Evolutionary conservation across 2,329 filamentous ascomycete species (phyloP).

Genomic region (Decorospora gaudefroyi): DNA sequence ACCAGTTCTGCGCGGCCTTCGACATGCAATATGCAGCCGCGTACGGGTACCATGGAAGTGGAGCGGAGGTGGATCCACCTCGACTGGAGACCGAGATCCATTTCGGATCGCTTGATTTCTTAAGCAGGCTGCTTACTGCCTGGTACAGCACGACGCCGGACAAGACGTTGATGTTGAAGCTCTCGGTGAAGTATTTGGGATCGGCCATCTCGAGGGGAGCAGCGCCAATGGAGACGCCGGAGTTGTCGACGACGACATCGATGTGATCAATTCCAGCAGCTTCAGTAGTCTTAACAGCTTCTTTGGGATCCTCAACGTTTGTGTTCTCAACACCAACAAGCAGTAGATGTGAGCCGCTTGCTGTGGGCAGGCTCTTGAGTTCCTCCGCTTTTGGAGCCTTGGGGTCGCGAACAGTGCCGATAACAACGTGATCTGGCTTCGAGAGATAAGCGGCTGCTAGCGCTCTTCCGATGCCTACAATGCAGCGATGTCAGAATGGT

Average conservation of each 20-base stretch:
- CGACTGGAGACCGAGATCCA: constrained; percentile 22
- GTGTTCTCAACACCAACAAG: constrained; percentile 24
- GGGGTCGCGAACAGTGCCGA: constrained; percentile 22
- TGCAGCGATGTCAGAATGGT: too few species aligned
- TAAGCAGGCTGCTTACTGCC: constrained; percentile 47
- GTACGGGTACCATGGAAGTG: constrained; percentile 3
- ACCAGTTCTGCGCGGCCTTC: constrained; percentile 7
- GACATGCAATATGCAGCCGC: constrained; percentile 5
- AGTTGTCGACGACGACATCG: constrained; percentile 60
- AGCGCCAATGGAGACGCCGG: constrained; percentile 45
- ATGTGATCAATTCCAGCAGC: constrained; percentile 48
- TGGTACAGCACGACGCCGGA: constrained; percentile 40
- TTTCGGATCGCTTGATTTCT: constrained; percentile 21
- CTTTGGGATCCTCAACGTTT: constrained; percentile 6
- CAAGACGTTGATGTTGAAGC: constrained; percentile 51
- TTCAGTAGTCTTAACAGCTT: constrained; percentile 14
- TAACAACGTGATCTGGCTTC: constrained; percentile 22
- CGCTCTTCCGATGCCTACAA: constrained; percentile 22
- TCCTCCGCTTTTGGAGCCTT: neutral
- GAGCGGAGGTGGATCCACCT: constrained; percentile 9
- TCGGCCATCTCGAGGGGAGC: neutral
- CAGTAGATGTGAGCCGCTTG: constrained; percentile 16
- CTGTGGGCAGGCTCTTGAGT: constrained; percentile 43
- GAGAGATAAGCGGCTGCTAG: constrained; percentile 12
- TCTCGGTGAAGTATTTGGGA: constrained; percentile 1